phyloP scores from a whole-genome alignment of 805 yeast species.

The Candida koratica region DNA sequence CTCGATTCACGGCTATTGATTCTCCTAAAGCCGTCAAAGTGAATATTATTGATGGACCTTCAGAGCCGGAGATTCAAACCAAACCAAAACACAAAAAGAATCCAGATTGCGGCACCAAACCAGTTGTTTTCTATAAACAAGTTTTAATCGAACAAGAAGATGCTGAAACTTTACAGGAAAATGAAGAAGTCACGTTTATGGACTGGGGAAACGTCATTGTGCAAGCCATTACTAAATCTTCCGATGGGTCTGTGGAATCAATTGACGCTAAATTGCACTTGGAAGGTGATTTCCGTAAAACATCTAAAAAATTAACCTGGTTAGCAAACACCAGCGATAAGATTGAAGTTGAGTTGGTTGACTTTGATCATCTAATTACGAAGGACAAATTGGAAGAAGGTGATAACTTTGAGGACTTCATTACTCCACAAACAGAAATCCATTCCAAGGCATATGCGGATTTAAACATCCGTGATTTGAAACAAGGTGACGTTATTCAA shows the following conservation, averaged over 20 bases:
- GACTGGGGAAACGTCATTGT: slow-evolving; percentile 97
- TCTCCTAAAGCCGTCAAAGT: slow-evolving; percentile 64
- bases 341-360: slow-evolving; percentile 73
- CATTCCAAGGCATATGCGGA: slow-evolving; percentile 76
- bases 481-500: slow-evolving; percentile 85
- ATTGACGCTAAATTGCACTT: slow-evolving; percentile 78
- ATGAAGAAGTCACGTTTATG: slow-evolving; percentile 96
- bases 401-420: slow-evolving; percentile 87
- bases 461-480: slow-evolving; percentile 66
- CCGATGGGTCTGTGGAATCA: slow-evolving; percentile 50
- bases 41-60: slow-evolving; percentile 63
- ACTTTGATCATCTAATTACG: slow-evolving; percentile 90
- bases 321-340: slow-evolving; percentile 76
- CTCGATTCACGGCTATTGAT: slow-evolving; percentile 85
- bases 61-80: slow-evolving; percentile 56
- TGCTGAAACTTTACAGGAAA: slow-evolving; percentile 60
- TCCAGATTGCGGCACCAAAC: slow-evolving; percentile 82
- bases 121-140: slow-evolving; percentile 60
- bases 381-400: slow-evolving; percentile 94
- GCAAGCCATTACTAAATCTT: slow-evolving; percentile 62
- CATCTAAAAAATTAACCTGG: slow-evolving; percentile 94
- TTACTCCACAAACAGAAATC: slow-evolving; percentile 86
- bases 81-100: slow-evolving; percentile 95
- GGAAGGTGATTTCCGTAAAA: slow-evolving; percentile 96
- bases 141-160: slow-evolving; percentile 84